Conservation (phyloP, 2,329 filamentous ascomycete species). For the Cladosporium sp. region DNA sequence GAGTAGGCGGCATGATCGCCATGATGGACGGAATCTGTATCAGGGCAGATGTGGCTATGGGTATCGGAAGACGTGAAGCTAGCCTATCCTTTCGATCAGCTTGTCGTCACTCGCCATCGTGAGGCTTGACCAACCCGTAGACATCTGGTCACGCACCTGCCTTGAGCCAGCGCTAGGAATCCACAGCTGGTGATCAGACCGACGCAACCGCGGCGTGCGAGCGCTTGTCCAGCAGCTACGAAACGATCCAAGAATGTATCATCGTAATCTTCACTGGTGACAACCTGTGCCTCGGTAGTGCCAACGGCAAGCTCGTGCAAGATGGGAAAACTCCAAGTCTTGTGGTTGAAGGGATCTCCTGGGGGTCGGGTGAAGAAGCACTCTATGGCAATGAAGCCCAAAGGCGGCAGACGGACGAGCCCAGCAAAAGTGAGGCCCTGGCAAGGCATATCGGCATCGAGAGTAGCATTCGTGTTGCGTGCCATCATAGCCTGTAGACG, state of each 20-base stretch:
- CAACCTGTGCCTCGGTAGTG: conserved; percentile 28
- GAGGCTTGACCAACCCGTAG: not conserved
- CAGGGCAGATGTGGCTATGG: conserved; percentile 35
- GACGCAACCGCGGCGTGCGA: conserved; percentile 33
- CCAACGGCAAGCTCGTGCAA: conserved; percentile 33
- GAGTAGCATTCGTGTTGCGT: too few species aligned
- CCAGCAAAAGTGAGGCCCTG: too few species aligned
- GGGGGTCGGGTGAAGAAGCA: conserved; percentile 33
- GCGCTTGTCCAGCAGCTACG: conserved; percentile 33
- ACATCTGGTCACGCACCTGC: conserved; percentile 20
- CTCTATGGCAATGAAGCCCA: conserved; percentile 37
- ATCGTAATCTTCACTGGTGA: conserved; percentile 29
- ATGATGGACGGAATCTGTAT: conserved; percentile 33
- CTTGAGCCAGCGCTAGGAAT: conserved; percentile 37
- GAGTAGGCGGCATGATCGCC: conserved; percentile 22
- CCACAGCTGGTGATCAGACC: conserved; percentile 40
- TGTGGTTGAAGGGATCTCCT: conserved; percentile 35
- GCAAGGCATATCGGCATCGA: too few species aligned
- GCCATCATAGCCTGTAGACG: too few species aligned
- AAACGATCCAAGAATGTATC: conserved; percentile 30
- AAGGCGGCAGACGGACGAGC: too few species aligned
- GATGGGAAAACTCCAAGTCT: conserved; percentile 37
- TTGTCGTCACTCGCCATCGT: not conserved
- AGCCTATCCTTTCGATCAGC: not conserved
- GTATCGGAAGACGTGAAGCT: conserved; percentile 30